These are phyloP conservation scores for Aspergillus clavatus DNA, from an alignment of 2,329 filamentous ascomycete genomes.

Conservation along the genomic window DNA sequence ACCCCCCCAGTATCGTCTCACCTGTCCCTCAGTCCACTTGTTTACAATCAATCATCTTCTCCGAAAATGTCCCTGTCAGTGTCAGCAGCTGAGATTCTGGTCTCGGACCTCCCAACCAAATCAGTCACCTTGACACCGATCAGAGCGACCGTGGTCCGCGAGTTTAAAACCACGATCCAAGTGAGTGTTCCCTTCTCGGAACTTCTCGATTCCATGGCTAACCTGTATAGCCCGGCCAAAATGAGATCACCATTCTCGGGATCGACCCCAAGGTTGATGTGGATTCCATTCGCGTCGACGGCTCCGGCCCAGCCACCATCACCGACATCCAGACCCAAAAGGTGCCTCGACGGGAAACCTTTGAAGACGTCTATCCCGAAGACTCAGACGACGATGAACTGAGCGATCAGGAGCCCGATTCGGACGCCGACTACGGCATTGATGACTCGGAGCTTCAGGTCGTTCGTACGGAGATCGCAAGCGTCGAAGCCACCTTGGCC, in stretches of 20 bases:
- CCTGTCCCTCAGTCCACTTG: slow-evolving; percentile 2
- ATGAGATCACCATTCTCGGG: slow-evolving; percentile 54
- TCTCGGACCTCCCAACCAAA: slow-evolving; percentile 56
- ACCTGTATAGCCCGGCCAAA: slow-evolving; percentile 45
- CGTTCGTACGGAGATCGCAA: slow-evolving; percentile 28
- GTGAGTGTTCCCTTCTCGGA: slow-evolving; percentile 20
- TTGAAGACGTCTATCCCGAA: slow-evolving; percentile 50
- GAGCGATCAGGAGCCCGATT: neutral
- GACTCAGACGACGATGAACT: slow-evolving; percentile 4
- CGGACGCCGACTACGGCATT: slow-evolving; percentile 5
- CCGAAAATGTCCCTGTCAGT: slow-evolving; percentile 13
- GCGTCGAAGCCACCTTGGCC: slow-evolving; percentile 28
- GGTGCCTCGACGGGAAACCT: slow-evolving; percentile 52
- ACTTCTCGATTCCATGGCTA: too few relatives aligned
- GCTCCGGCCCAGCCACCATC: slow-evolving; percentile 54
- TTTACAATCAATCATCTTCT: neutral
- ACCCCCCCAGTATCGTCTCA: neutral
- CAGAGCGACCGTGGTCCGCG: slow-evolving; percentile 56
- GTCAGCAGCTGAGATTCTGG: slow-evolving; percentile 34
- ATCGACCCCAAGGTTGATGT: slow-evolving; percentile 52
- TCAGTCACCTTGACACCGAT: slow-evolving; percentile 60
- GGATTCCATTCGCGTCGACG: slow-evolving; percentile 57
- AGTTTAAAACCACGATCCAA: slow-evolving; percentile 53
- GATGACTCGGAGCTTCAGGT: slow-evolving; percentile 20
- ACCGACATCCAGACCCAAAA: slow-evolving; percentile 59